These are phyloP conservation scores for Pinus albicaulis DNA, from an alignment of 75 land plant species.

Conservation along the genomic window DNA sequence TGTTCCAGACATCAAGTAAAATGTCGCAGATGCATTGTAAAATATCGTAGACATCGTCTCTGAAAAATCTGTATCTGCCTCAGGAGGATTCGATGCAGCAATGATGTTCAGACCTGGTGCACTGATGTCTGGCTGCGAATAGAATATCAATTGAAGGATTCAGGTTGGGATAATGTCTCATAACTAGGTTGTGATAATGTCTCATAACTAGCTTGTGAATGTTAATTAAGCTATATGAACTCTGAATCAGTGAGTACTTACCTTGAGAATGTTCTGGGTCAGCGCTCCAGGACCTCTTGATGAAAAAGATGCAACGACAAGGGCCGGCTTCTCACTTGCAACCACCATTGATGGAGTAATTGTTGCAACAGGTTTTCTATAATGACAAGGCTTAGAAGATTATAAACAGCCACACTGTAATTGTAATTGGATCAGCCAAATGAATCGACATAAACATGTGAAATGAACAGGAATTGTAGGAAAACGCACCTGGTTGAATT, in stretches of 20 bases:
- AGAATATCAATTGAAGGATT: background rate
- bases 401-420: too few relatives aligned
- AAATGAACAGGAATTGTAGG: background rate
- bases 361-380: constrained; percentile 57
- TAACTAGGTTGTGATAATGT: too few relatives aligned
- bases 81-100: background rate
- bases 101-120: background rate
- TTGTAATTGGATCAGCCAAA: too few relatives aligned
- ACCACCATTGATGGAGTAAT: constrained; percentile 26
- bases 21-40: background rate
- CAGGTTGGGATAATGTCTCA: too few relatives aligned
- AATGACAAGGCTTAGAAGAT: background rate
- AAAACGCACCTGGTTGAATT: constrained; percentile 40
- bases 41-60: too few relatives aligned
- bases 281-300: constrained; percentile 64
- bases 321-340: constrained; percentile 53
- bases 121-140: constrained; percentile 12
- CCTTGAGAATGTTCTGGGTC: constrained; percentile 66
- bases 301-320: constrained; percentile 64
- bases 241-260: background rate
- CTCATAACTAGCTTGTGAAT: too few relatives aligned
- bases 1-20: constrained; percentile 2
- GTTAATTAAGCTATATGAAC: too few relatives aligned
- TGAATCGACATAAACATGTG: too few relatives aligned
- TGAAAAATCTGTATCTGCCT: background rate